phyloP scores from a whole-genome alignment of 2,329 filamentous ascomycete genomes.

The Fusarium foetens region DNA sequence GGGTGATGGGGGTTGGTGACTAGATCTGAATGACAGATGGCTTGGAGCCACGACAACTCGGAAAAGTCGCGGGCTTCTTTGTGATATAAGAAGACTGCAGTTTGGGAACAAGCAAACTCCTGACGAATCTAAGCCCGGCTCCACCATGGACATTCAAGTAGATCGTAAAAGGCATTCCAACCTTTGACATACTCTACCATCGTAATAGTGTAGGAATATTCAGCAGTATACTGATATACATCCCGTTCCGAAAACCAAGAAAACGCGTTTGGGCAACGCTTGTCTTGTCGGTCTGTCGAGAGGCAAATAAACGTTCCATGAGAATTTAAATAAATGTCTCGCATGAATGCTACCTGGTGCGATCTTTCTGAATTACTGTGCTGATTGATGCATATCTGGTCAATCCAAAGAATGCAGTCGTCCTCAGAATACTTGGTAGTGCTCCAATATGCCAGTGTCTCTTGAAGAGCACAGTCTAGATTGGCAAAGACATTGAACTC shows the following conservation, averaged over 20 bases:
- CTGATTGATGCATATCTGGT: neutral
- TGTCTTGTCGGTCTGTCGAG: rapidly evolving
- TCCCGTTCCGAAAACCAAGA: neutral
- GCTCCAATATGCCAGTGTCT: neutral
- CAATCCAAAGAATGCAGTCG: neutral
- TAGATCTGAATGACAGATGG: neutral
- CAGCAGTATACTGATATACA: neutral
- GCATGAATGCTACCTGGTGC: neutral
- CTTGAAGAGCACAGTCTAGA: neutral
- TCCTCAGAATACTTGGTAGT: neutral
- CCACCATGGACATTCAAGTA: neutral
- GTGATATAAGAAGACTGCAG: neutral
- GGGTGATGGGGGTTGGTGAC: neutral
- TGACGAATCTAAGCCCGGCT: neutral
- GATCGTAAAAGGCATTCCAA: neutral
- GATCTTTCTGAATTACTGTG: neutral
- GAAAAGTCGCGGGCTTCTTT: rapidly evolving
- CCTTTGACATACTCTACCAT: neutral
- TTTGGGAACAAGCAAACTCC: neutral
- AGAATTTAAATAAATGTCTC: neutral
- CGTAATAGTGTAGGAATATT: no score
- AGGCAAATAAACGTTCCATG: neutral
- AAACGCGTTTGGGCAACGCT: neutral
- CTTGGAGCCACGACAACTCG: neutral
- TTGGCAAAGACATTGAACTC: neutral